Evolutionary conservation across 441 rosid genomes (phyloP).

Genomic region (Breynia disticha): DNA sequence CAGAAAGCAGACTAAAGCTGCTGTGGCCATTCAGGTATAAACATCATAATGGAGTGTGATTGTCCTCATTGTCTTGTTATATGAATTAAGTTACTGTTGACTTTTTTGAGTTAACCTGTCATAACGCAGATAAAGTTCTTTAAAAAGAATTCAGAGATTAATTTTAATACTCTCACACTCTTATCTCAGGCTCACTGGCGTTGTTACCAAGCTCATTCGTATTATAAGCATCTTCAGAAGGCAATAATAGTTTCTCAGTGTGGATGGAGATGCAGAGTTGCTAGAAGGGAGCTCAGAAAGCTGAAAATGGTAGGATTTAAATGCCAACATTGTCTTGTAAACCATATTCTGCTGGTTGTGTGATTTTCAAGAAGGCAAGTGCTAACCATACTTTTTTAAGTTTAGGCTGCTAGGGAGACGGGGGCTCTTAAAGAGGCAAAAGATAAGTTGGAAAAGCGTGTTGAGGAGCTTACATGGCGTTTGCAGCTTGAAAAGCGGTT

Average conservation of each 20-base stretch:
- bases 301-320: conserved; percentile 65
- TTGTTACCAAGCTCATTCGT: conserved; percentile 45
- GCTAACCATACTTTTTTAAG: conserved; percentile 18
- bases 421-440: conserved; percentile 93
- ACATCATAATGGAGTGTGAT: conserved; percentile 1
- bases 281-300: conserved; percentile 76
- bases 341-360: conserved; percentile 3
- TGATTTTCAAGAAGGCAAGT: neutral
- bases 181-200: conserved; percentile 62
- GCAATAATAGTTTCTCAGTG: conserved; percentile 73
- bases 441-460: conserved; percentile 87
- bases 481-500: conserved; percentile 79
- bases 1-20: conserved; percentile 83
- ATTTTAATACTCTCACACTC: neutral
- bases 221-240: conserved; percentile 63
- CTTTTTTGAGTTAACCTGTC: too few relatives aligned
- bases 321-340: neutral
- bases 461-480: conserved; percentile 96
- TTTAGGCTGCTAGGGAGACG: conserved; percentile 85
- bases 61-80: conserved; percentile 12
- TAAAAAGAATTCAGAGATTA: neutral
- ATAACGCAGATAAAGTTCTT: too few relatives aligned
- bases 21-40: conserved; percentile 68
- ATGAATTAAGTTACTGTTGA: neutral
- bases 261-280: conserved; percentile 88